Evolutionary conservation across 371 early-diverging fungal species (phyloP).

Genomic region (Thermomucor indicae-seudaticae): DNA sequence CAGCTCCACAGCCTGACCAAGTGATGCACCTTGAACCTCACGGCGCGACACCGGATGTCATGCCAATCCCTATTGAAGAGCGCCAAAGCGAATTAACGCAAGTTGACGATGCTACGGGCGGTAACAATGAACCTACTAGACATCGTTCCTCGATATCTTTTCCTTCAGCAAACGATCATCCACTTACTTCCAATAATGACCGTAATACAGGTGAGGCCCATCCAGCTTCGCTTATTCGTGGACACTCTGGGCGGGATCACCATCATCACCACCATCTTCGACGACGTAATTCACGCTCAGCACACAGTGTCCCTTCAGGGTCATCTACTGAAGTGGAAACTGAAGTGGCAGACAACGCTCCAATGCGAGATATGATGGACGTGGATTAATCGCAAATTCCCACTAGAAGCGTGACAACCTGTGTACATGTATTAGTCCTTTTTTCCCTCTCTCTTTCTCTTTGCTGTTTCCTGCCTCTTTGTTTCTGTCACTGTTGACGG

Average conservation of each 20-base stretch:
- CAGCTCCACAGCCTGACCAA: slow-evolving; percentile 13
- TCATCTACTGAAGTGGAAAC: slow-evolving; percentile 23
- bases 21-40: slow-evolving; percentile 15
- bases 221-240: neutral
- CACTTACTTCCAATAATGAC: neutral
- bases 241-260: slow-evolving; percentile 3
- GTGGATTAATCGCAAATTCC: slow-evolving; percentile 5
- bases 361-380: slow-evolving; percentile 17
- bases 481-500: neutral
- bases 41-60: slow-evolving; percentile 9
- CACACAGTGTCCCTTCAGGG: slow-evolving; percentile 19
- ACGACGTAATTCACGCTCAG: slow-evolving; percentile 17
- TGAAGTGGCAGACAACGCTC: slow-evolving; percentile 10
- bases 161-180: neutral
- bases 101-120: neutral
- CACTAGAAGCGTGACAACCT: neutral
- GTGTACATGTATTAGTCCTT: neutral
- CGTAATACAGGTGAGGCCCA: neutral
- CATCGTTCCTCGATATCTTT: neutral
- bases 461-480: neutral
- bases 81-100: slow-evolving; percentile 6
- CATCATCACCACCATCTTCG: slow-evolving; percentile 7
- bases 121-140: neutral
- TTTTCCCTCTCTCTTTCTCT: neutral
- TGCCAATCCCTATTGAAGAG: slow-evolving; percentile 16